Evolutionary conservation across 1,139 yeast genomes (phyloP), one percentile per base, ranked within the genome.

Genomic region (Kluyveromyces marxianus): DNA sequence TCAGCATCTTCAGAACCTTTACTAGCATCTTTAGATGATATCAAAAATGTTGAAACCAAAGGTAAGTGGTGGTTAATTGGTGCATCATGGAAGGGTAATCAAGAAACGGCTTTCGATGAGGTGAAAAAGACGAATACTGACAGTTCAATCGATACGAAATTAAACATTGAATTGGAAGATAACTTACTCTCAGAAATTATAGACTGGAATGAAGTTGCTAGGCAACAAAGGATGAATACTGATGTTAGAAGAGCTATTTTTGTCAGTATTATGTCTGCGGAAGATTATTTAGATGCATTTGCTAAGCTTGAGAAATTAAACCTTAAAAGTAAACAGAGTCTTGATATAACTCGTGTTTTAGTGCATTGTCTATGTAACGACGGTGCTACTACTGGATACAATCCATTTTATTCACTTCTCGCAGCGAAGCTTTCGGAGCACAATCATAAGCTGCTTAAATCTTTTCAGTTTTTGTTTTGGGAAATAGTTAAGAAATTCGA

Each of bases 41-140:
- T 94, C 48, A 79, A 77, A 43, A 79, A 77, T 51, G 75, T 87
- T 29, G 86, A 81, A 8, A 77, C 82, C 0, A 77, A 81, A 52
- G 98, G 98, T 47, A 92, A 90, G 65, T 94, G 99, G 99, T 94
- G 98, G 99, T 72, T 92, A 38, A 90, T 94, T 34, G 98, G 99
- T 39, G 86, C 97, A 3, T 96, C 98, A 0, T 92, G 97, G 97
- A 85, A 79, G 58, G 90, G 90, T 1, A 74, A 72, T 31, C 59
- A 57, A 51, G 58, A 56, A 10, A 53, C 57, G 10, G 63, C 60
- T 3, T 67, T 62, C 8, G 68, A 65, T 8, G 65, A 57, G 10
- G 54, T 50, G 6, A 48, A 51, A 14, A 30, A 14, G 3, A 60
- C 62, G 21, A 62, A 64, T 7, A 55, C 52, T 27, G 29, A 56